Evolutionary conservation across 139 green algal genomes (phyloP), one percentile per base, ranked within the genome.

Genomic region (Zygnema cylindricum): DNA sequence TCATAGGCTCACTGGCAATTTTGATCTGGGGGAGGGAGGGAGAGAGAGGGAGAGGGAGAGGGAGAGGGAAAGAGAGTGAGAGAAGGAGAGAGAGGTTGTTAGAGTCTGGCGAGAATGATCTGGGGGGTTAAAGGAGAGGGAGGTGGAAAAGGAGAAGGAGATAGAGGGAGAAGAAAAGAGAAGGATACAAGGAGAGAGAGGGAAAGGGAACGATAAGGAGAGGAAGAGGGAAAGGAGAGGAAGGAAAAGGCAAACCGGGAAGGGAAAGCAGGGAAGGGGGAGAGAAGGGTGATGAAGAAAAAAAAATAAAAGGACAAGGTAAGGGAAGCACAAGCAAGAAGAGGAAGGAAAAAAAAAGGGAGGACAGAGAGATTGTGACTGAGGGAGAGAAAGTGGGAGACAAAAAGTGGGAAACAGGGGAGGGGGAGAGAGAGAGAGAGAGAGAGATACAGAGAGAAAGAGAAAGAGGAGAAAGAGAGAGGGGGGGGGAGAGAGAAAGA

Each of bases 1-100:
- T 88, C 86, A 91, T 91, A 0, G 86, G 86, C 23, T 91, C 86
- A 23, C 38, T 43, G 21, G 43, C 86, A 23, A 91, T 49, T 78
- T 91, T 91, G 21, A 90, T 40, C 85, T 90, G 85, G 11, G 49
- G 36, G 36, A 43, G 35, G n/a, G 23, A 86, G 79, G 79, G 75
- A 21, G 38, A 86, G 33, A 84, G 35, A n/a, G 36, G 33, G 49
- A 63, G 49, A 63, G 71, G 38, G 71, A 79, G 36, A 73, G 57
- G n/a, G n/a, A n/a, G n/a, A n/a, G n/a, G n/a, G n/a, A n/a, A n/a
- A n/a, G n/a, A n/a, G n/a, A n/a, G 49, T 63, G 49, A 25, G 49
- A 63, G 49, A 63, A 16, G 16, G 49, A 63, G 49, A 16, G 49
- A 16, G 49, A 11, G 11, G 11, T 54, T 54, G 7, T 7, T 25